Evolutionary conservation across 2,329 filamentous ascomycete genomes (phyloP).

Genomic region (Xylariaceae sp.): DNA sequence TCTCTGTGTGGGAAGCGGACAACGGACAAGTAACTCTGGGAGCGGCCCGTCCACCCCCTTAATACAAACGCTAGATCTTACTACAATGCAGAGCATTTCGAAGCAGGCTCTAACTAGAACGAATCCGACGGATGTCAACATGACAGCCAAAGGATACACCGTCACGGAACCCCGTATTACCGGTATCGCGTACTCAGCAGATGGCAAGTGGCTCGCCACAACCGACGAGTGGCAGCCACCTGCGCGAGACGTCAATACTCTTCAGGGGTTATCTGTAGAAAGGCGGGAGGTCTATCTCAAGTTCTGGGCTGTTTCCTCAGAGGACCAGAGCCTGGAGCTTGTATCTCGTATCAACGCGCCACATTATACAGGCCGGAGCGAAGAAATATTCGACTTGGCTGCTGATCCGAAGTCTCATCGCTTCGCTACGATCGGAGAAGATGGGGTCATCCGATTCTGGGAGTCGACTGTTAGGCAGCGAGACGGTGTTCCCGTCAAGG

Average conservation of each 20-base stretch:
- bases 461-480: conserved; percentile 69
- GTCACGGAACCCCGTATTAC: conserved; percentile 79
- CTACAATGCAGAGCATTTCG: conserved; percentile 74
- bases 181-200: conserved; percentile 72
- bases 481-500: conserved; percentile 67
- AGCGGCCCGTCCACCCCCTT: conserved; percentile 55
- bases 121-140: conserved; percentile 79
- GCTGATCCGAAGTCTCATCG: conserved; percentile 68
- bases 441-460: conserved; percentile 81
- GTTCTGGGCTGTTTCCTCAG: conserved; percentile 76
- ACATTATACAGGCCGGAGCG: conserved; percentile 62
- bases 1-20: conserved; percentile 66
- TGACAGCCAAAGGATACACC: conserved; percentile 69
- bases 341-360: conserved; percentile 83
- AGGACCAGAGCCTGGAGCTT: conserved; percentile 66
- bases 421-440: conserved; percentile 85
- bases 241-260: conserved; percentile 64
- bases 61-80: conserved; percentile 87
- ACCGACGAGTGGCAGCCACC: conserved; percentile 89
- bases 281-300: conserved; percentile 80
- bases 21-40: conserved; percentile 57
- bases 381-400: conserved; percentile 71
- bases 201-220: conserved; percentile 89
- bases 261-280: conserved; percentile 50
- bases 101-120: conserved; percentile 89